Evolutionary conservation across 495 filamentous ascomycete species (phyloP), one percentile per base, ranked within the genome.

Genomic region (Lindgomyces ingoldianus): DNA sequence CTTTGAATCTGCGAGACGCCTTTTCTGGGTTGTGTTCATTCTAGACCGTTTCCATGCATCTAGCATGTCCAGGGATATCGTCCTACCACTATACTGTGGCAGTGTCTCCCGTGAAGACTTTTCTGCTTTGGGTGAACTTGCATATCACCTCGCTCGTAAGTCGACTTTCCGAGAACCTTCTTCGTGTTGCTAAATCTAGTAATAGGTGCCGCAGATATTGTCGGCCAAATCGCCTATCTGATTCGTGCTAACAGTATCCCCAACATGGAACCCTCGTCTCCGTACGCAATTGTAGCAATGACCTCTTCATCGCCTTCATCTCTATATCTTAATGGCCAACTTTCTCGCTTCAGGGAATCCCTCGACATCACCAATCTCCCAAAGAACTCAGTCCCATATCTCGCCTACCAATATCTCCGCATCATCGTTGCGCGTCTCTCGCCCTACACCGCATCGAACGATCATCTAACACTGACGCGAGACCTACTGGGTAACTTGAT

Each of bases 41-140:
- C 27, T 70, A 19, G 68, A 70, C 39, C 68, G 68, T 21, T 67
- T 70, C 30, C 55, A 67, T 19, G 63, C 68, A 4, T 60, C 68
- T 11, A 64, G 58, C 44, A 53, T 44, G 44, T 52, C 47, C 9
- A 62, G 46, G 42, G 63, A 66, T 45, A 39, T 57, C 21, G 14
- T 62, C 11, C 42, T 70, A 21, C 68, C 68, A 11, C 39, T 67
- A 21, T 26, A 51, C 22, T 55, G 29, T 41, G 59, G 68, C 1
- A 42, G 29, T 9, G 42, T 70, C 1, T 63, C 68, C 9, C 52
- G 63, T 6, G 59, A 63, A 14, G 68, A 70, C 29, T 42, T 30
- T 30, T 39, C 54, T 22, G 59, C 55, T 6, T 39, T 67, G 6
- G 63, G 68, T 3, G 68, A 70, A 41, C 27, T 50, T 26, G 68